Evolutionary conservation across 2,329 filamentous ascomycete species (phyloP).

Genomic region (Elsinoe perseae): DNA sequence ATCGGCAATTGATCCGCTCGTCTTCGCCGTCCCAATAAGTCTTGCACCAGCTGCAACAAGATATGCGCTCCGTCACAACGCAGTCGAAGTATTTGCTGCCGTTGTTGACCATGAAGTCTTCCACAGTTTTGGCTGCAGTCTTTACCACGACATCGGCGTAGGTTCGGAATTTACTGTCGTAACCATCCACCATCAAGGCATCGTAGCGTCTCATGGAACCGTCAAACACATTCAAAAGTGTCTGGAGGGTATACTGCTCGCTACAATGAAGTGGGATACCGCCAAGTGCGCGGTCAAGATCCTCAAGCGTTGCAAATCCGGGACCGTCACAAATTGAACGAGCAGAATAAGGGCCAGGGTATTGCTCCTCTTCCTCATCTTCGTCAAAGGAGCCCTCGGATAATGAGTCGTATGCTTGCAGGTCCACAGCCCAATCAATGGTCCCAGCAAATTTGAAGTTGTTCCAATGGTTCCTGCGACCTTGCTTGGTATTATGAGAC

Average conservation of each 20-base stretch:
- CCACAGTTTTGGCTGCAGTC: background rate
- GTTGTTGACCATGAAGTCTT: background rate
- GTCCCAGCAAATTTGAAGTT: constrained; percentile 29
- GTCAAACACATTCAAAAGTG: background rate
- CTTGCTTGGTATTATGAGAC: constrained; percentile 22
- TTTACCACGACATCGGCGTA: background rate
- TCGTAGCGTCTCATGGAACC: background rate
- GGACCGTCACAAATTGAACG: too few species aligned
- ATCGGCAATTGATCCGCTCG: background rate
- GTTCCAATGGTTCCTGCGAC: constrained; percentile 21
- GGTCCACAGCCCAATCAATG: constrained; percentile 34
- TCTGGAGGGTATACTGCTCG: background rate
- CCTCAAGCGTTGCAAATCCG: background rate
- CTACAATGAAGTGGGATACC: background rate
- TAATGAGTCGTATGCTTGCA: too few species aligned
- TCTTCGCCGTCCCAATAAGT: background rate
- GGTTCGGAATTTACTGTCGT: background rate
- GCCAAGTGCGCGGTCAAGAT: background rate
- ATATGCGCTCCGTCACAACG: background rate
- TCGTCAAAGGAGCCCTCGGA: too few species aligned
- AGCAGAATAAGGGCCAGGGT: too few species aligned
- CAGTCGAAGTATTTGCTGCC: background rate
- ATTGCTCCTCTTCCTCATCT: too few species aligned
- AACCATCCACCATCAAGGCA: background rate
- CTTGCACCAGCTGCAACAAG: background rate